Evolutionary conservation across 208 protist genomes (phyloP).

Genomic region (Entamoeba invadens): DNA sequence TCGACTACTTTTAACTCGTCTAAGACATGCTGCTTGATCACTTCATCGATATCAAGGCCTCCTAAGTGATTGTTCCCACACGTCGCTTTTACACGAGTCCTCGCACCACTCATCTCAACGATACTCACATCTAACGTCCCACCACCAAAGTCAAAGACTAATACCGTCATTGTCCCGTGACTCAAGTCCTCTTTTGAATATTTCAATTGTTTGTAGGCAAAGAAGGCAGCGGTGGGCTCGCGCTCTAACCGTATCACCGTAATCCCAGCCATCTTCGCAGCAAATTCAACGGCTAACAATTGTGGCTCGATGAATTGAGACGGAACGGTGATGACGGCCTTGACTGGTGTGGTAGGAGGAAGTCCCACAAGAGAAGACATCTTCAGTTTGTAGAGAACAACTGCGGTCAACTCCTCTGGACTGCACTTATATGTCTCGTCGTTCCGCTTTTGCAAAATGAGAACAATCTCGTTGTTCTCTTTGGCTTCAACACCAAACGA

Average conservation of each 20-base stretch:
- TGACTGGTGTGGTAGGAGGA: neutral
- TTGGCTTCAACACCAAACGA: neutral
- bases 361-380: neutral
- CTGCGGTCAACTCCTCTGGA: neutral
- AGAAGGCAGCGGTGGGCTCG: neutral
- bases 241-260: neutral
- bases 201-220: neutral
- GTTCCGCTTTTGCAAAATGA: neutral
- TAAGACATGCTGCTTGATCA: neutral
- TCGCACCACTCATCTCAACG: neutral
- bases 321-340: neutral
- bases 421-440: neutral
- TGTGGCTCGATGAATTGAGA: neutral
- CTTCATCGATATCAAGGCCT: neutral
- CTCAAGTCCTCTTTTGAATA: neutral
- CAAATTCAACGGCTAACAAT: neutral
- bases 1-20: neutral
- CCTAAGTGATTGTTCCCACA: neutral
- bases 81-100: neutral
- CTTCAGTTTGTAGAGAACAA: neutral
- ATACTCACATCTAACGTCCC: neutral
- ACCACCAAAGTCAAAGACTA: neutral
- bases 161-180: neutral
- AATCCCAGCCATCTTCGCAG: neutral
- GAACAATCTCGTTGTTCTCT: neutral